Evolutionary conservation across 1,284 basidiomycete species (phyloP).

Genomic region (Tilletia setariae): DNA sequence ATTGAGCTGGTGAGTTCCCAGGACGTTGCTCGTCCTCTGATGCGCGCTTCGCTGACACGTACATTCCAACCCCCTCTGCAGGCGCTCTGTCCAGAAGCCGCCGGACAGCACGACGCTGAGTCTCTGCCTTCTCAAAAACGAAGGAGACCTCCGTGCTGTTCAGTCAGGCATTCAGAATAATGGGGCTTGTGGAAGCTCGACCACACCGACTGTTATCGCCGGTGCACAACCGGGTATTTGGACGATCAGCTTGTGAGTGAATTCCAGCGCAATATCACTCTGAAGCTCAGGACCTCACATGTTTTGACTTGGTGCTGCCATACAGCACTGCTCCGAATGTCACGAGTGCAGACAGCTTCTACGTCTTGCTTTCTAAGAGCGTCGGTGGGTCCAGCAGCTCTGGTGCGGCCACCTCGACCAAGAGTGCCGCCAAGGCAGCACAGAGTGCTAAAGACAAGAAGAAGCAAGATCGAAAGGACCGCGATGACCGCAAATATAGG

Average conservation of each 20-base stretch:
- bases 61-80: neutral
- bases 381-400: neutral
- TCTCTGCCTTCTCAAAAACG: constrained; percentile 6
- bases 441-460: neutral
- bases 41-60: too few relatives aligned
- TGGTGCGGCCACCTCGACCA: neutral
- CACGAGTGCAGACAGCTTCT: constrained; percentile 11
- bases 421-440: neutral
- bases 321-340: constrained; percentile 1
- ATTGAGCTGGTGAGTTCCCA: constrained; percentile 1
- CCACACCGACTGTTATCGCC: neutral
- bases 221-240: constrained; percentile 2
- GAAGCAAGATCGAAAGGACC: neutral
- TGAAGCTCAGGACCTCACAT: neutral
- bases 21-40: too few relatives aligned
- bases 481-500: neutral
- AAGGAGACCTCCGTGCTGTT: constrained; percentile 5
- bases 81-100: neutral
- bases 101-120: constrained; percentile 4
- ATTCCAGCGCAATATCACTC: neutral
- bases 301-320: neutral
- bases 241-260: constrained; percentile 4
- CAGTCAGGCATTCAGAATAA: neutral
- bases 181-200: neutral
- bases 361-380: neutral